Base-by-base conservation (phyloP, 257 asterid genomes). In the Scutellaria barbata region DNA sequence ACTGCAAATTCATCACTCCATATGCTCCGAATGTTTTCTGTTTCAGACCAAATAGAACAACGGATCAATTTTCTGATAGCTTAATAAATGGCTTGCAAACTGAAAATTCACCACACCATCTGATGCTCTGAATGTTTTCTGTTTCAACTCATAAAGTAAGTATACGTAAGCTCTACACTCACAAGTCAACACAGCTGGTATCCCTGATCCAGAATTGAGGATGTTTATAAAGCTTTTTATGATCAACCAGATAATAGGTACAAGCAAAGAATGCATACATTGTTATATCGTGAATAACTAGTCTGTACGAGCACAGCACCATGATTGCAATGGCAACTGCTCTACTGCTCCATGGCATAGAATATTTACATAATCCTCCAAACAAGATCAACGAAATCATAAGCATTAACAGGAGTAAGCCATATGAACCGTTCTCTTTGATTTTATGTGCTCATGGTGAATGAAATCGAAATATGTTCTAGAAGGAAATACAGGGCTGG, bases 101-200 rank as follows among this genome's bases (percentile, higher is more conserved):
- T 33, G 65, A 10, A 33, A 11, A 37, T 35, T 35, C 65, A 33
- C 16, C 47, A 59, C 65, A 12, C 12, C 12, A 8, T 22, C 65
- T 35, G n/a, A 33, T 30, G 46, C 17, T 57, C n/a, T n/a, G n/a
- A n/a, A n/a, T n/a, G n/a, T n/a, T n/a, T n/a, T n/a, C n/a, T n/a
- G n/a, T n/a, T n/a, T 42, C 1, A 16, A 30, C 74, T 40, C 64
- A 68, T 40, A 12, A 50, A 68, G 39, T 51, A 12, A 68, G 74
- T 57, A 18, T 3, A 17, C 5, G 16, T 53, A 52, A 68, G 2
- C 7, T 54, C 18, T 11, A 13, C 54, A 17, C 64, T 54, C 56
- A 56, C 35, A 30, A 3, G 35, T 30, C 35, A 30, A 63, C 68
- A 42, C 11, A 43, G 56, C n/a, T 46, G 18, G 8, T 22, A 10